Evolutionary conservation across 495 filamentous ascomycete species (phyloP), one percentile per base, ranked within the genome.

Genomic region (Copromyces sp.): DNA sequence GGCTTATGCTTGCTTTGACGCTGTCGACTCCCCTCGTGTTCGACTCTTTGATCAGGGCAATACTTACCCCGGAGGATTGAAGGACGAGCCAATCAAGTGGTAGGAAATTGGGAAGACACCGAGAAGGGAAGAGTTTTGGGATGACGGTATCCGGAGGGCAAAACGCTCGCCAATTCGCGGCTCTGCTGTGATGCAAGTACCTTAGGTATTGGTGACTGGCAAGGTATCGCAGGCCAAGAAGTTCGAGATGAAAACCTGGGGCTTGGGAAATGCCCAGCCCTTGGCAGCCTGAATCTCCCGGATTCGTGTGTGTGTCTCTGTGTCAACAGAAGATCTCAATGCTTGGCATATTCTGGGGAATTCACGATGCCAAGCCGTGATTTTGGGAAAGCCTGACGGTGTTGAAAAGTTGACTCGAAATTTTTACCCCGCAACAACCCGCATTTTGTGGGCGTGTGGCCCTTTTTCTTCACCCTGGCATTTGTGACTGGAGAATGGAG

Each of bases 251-350:
- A 69, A 4, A 73, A 73, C 71, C 72, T 72, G 72, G 74, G 74
- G 74, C 65, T 37, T 69, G 70, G 73, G 40, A 73, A 73, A 44
- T 73, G 76, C 78, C 78, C 72, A 80, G 76, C 24, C 20, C 78
- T 80, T 80, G 78, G 78, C 78, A 76, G 75, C 76, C 76, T 74
- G 72, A 17, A 72, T 74, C 76, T 75, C 70, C 74, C 76, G 73
- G 74, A 68, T 73, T 24, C 41, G 24, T 74, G 72, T 44, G 75
- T 75, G 72, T 61, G 17, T 35, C 41, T 74, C 73, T 39, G 39
- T 69, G 37, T 61, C 40, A 65, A 24, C 24, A 24, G 24, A 24
- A 68, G 39, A 16, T 35, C 39, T 37, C 32, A 37, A 53, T 41
- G 35, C 42, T 72, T 75, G 69, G 38, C 9, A 29, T 76, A 70